A percentile compares a stretch with the other conserved stretches of the same genome.
phyloP scores from a whole-genome alignment of 441 rosid species.

The Populus tomentosa region DNA sequence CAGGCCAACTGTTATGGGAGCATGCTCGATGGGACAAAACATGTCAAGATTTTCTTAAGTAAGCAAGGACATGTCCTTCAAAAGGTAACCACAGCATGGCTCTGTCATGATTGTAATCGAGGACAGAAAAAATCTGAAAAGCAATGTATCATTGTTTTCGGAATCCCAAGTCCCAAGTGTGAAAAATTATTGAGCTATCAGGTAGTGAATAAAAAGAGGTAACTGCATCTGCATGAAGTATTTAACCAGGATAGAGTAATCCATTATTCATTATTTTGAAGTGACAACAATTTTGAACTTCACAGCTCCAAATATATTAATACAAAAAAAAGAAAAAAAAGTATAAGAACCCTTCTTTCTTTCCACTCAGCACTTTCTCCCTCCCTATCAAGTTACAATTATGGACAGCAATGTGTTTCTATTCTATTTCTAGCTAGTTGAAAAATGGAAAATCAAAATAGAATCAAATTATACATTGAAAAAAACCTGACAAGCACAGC shows the following conservation, averaged over 20 bases:
- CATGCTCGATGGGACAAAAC: constrained; percentile 9
- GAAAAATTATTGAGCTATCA: constrained; percentile 4
- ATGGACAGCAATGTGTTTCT: constrained; percentile 45
- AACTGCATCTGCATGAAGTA: neutral
- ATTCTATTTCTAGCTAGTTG: constrained; percentile 19
- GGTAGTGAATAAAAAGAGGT: constrained; percentile 3
- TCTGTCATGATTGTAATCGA: neutral
- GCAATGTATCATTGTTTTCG: neutral
- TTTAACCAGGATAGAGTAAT: constrained; percentile 7
- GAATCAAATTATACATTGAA: constrained; percentile 26
- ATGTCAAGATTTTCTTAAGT: neutral
- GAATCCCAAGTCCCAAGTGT: neutral
- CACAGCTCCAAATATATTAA: constrained; percentile 7
- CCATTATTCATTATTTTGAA: neutral
- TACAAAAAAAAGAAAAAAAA: constrained; percentile 4
- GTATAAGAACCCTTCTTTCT: constrained; percentile 8
- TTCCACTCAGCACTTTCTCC: constrained; percentile 26
- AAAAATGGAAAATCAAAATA: constrained; percentile 27
- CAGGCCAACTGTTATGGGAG: neutral
- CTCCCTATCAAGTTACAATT: constrained; percentile 35
- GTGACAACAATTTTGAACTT: constrained; percentile 10
- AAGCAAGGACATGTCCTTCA: neutral
- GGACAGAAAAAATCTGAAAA: constrained; percentile 1
- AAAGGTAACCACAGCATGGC: neutral
- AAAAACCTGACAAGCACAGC: constrained; percentile 1